Base-by-base conservation (phyloP, 805 yeast species). In the Kregervanrija pseudodelftensis region DNA sequence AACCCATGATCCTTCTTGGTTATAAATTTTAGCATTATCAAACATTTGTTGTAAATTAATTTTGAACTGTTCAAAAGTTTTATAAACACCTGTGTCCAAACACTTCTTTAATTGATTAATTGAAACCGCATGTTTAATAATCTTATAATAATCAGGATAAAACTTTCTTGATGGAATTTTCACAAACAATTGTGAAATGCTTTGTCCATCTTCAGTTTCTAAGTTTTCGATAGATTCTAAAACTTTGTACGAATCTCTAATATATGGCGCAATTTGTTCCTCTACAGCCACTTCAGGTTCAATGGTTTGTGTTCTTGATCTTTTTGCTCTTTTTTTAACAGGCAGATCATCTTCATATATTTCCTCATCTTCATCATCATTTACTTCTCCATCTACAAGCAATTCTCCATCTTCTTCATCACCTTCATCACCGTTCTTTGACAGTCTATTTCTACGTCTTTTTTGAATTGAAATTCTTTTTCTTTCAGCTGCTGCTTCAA, bases 61-160 rank as follows among this genome's bases (percentile, higher is more conserved):
- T 50, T 72, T 63, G 52, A 83, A 69, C 31, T 71, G 78, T 9
- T 68, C 75, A 36, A 70, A 63, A 22, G 68, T 57, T 15, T 40
- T 47, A 47, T 71, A 72, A 14, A 48, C 47, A 5, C 59, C 62
- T 22, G 58, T 55, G 32, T 47, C 48, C 43, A 81, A 56, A 43
- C 70, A 70, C 62, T 76, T 79, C 47, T 66, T 68, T 43, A 84
- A 66, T 50, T 71, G 77, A 42, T 69, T 68, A 41, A 85, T 61
- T 2, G 89, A 73, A 17, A 81, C 75, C 2, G 90, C 89, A 44
- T 65, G 63, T 50, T 67, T 64, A 55, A 85, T 82, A 31, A 82
- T 58, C 54, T 72, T 67, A 53, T 83, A 91, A 61, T 91, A 91
- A 63, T 91, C 97, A 0, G 96, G 93, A 61, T 88, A 91, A 43